phyloP scores from a whole-genome alignment of 2,329 filamentous ascomycete species.

The Fusarium citri region DNA sequence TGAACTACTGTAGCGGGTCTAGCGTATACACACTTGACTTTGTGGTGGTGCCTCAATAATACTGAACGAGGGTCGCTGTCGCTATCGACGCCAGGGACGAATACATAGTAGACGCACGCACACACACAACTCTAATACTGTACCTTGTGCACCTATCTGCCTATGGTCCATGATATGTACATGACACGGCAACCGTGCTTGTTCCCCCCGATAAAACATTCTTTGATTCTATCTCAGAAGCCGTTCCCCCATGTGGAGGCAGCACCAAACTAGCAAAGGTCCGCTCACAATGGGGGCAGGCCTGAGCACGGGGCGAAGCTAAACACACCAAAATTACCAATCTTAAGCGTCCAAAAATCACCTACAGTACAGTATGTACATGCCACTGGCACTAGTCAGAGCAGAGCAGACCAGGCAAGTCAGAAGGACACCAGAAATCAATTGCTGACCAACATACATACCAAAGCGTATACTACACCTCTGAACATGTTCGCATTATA shows the following conservation, averaged over 20 bases:
- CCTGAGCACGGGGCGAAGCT: slow-evolving; percentile 25
- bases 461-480: neutral
- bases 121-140: slow-evolving; percentile 11
- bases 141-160: neutral
- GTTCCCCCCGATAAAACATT: slow-evolving; percentile 19
- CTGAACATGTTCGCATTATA: neutral
- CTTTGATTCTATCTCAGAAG: slow-evolving; percentile 24
- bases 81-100: neutral
- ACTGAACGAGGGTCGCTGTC: neutral
- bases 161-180: neutral
- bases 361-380: neutral
- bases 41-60: slow-evolving; percentile 22
- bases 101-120: neutral
- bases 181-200: slow-evolving; percentile 12
- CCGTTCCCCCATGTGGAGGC: slow-evolving; percentile 38
- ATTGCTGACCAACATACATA: slow-evolving; percentile 3
- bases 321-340: slow-evolving; percentile 36
- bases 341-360: slow-evolving; percentile 25
- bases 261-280: slow-evolving; percentile 36
- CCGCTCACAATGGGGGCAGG: slow-evolving; percentile 22
- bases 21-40: slow-evolving; percentile 18
- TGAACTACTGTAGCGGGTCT: slow-evolving; percentile 40
- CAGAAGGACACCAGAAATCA: neutral
- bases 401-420: slow-evolving; percentile 1
- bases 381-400: neutral